Conservation (phyloP, 352 stramenopile genomes). For the Phytophthora podocarpi region DNA sequence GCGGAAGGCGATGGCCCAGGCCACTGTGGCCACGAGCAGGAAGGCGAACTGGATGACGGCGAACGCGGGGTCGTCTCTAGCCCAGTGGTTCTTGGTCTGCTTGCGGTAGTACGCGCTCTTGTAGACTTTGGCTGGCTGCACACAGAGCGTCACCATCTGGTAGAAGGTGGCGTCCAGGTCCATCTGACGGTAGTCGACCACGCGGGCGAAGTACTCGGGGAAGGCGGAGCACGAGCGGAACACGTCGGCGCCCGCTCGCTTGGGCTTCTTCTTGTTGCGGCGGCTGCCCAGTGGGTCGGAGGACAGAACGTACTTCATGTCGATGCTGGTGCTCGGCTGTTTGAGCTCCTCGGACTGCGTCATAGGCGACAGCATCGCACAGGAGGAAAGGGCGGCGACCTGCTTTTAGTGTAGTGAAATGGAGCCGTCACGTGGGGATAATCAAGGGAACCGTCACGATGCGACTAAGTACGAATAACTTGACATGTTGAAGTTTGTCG, state of each 20-base stretch:
- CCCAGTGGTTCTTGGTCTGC: slow-evolving; percentile 99
- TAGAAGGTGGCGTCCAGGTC: slow-evolving; percentile 90
- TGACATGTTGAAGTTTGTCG: slow-evolving; percentile 8
- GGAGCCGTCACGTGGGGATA: slow-evolving; percentile 5
- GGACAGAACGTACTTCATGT: slow-evolving; percentile 29
- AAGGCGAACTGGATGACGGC: slow-evolving; percentile 95
- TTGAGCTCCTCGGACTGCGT: slow-evolving; percentile 26
- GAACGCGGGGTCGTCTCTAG: slow-evolving; percentile 97
- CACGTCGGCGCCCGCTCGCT: slow-evolving; percentile 36
- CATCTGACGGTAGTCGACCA: slow-evolving; percentile 88
- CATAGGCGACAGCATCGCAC: slow-evolving; percentile 24
- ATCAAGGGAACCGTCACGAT: neutral
- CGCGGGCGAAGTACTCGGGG: slow-evolving; percentile 83
- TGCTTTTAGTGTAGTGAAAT: neutral
- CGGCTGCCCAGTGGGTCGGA: slow-evolving; percentile 1
- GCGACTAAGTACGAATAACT: slow-evolving; percentile 16
- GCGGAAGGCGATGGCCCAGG: slow-evolving; percentile 82
- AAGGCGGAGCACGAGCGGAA: slow-evolving; percentile 79
- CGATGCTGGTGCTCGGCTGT: slow-evolving; percentile 36
- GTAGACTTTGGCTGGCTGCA: slow-evolving; percentile 87
- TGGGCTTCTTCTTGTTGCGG: slow-evolving; percentile 15
- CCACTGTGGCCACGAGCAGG: slow-evolving; percentile 79
- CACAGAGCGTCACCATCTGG: slow-evolving; percentile 89
- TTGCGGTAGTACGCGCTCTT: slow-evolving; percentile 89
- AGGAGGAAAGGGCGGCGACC: slow-evolving; percentile 1